Evolutionary conservation across 495 filamentous ascomycete species (phyloP).

Genomic region (Podospora conica): DNA sequence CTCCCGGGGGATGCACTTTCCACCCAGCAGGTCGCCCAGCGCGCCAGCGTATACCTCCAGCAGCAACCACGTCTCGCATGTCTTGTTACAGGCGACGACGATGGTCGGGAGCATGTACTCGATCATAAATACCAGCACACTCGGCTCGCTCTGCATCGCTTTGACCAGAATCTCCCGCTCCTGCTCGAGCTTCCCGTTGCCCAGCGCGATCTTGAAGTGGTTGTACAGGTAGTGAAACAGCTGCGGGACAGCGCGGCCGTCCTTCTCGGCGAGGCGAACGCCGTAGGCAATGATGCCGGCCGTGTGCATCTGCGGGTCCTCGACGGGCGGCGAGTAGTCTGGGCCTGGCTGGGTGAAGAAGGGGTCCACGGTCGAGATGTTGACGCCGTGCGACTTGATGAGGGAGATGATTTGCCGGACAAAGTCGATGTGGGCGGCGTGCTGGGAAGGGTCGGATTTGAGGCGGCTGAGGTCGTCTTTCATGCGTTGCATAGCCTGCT

Average conservation of each 20-base stretch:
- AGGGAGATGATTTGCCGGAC: constrained; percentile 38
- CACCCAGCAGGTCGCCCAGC: neutral
- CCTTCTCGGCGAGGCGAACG: constrained; percentile 38
- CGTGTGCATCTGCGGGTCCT: constrained; percentile 44
- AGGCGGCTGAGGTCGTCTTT: constrained; percentile 37
- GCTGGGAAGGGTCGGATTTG: constrained; percentile 22
- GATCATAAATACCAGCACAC: constrained; percentile 40
- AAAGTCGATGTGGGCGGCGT: constrained; percentile 38
- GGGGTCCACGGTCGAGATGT: constrained; percentile 37
- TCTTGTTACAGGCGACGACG: constrained; percentile 22
- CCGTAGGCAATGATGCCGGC: constrained; percentile 46
- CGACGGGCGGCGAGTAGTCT: constrained; percentile 43
- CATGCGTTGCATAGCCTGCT: constrained; percentile 43
- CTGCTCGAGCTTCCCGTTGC: constrained; percentile 32
- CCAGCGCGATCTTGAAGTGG: constrained; percentile 46
- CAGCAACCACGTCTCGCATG: constrained; percentile 28
- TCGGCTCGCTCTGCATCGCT: constrained; percentile 32
- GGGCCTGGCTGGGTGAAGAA: constrained; percentile 44
- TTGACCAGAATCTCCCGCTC: constrained; percentile 35
- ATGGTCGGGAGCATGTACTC: constrained; percentile 39
- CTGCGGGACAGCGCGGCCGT: constrained; percentile 34
- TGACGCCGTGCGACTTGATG: constrained; percentile 41
- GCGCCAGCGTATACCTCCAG: constrained; percentile 36
- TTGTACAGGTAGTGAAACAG: constrained; percentile 46
- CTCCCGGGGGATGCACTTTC: neutral